Base-by-base conservation (phyloP, 2,329 filamentous ascomycete species). In the Tolypocladium endophyticum region DNA sequence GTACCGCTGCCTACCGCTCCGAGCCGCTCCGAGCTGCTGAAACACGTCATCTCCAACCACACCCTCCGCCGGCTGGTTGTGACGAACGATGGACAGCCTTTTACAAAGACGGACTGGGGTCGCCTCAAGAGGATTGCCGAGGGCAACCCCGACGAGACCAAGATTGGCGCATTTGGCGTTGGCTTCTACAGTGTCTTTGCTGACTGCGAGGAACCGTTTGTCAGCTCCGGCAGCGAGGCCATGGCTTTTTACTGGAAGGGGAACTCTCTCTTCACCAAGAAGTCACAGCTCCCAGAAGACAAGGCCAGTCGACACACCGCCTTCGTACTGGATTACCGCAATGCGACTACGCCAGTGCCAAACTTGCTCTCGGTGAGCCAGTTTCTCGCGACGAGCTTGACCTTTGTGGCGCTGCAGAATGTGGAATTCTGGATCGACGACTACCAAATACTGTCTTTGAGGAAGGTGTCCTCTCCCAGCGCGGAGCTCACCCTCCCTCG, bases 221-320 rank as follows among this genome's bases (percentile, higher is more conserved):
- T 99, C 64, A 94, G 91, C 65, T 97, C 93, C 0, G 94, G 94
- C 0, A 84, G 82, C 63, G 87, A 96, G 74, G 92, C 92, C 43
- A 97, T 99, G 90, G 93, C 93, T 0, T 99, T 99, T 70, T 99
- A 97, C 77, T 99, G 94, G 95, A 97, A 97, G 73, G 92, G 89
- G n/a, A 97, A 97, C 72, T 90, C 91, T 6, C 81, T 99, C 1
- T 97, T 96, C 72, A 99, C 95, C 30, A 88, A 92, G 67, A 90
- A 91, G 66, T 81, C 94, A 28, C 86, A 87, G 65, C 76, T 97
- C 9, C 86, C 88, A 1, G 79, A 84, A 54, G 83, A 84, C 30
- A 81, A 91, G 68, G 76, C 80, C 20, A 88, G 81, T 59, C 78
- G 79, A 38, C 84, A 93, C 67, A 99, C 95, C 2, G 89, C 88